These are phyloP conservation scores for Mycosphaerella sp. DNA, from an alignment of 2,329 filamentous ascomycete genomes.

Conservation along the genomic window DNA sequence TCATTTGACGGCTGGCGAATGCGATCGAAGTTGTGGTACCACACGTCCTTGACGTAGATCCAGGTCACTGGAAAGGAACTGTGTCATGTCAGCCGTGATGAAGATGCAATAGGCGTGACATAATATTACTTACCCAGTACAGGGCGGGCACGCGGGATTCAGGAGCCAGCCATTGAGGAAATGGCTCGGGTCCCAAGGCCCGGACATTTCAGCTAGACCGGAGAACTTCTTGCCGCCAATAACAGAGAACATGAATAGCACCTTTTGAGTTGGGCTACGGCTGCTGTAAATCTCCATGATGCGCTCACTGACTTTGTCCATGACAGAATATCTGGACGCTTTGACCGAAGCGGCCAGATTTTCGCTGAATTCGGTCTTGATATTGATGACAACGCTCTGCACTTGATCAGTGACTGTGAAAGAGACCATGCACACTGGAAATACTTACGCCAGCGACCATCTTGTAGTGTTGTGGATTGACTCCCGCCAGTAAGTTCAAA, in stretches of 20 bases:
- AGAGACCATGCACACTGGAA: background rate
- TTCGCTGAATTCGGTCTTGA: constrained; percentile 27
- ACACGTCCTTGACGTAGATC: constrained; percentile 30
- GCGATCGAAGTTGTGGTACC: constrained; percentile 25
- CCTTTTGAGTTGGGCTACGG: constrained; percentile 20
- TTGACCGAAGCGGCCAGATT: constrained; percentile 25
- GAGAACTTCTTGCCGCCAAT: constrained; percentile 29
- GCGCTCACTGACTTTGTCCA: constrained; percentile 25
- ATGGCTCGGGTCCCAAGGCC: constrained; percentile 19
- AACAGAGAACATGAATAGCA: constrained; percentile 30
- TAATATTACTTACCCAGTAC: constrained; percentile 12
- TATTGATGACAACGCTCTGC: constrained; percentile 29
- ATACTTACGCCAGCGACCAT: constrained; percentile 26
- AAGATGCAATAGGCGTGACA: background rate
- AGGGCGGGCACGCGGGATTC: constrained; percentile 7
- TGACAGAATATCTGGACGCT: constrained; percentile 20
- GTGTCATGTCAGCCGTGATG: constrained; percentile 10
- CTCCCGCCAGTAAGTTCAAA: constrained; percentile 15
- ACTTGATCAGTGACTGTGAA: constrained; percentile 12
- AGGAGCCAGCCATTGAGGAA: constrained; percentile 23
- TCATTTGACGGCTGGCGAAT: constrained; percentile 23
- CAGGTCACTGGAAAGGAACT: constrained; percentile 28
- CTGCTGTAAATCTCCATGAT: constrained; percentile 26
- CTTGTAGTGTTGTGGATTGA: constrained; percentile 28
- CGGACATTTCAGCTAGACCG: constrained; percentile 30